Evolutionary conservation across 2,329 filamentous ascomycete species (phyloP).

Genomic region (Scortechinia acanthostroma): DNA sequence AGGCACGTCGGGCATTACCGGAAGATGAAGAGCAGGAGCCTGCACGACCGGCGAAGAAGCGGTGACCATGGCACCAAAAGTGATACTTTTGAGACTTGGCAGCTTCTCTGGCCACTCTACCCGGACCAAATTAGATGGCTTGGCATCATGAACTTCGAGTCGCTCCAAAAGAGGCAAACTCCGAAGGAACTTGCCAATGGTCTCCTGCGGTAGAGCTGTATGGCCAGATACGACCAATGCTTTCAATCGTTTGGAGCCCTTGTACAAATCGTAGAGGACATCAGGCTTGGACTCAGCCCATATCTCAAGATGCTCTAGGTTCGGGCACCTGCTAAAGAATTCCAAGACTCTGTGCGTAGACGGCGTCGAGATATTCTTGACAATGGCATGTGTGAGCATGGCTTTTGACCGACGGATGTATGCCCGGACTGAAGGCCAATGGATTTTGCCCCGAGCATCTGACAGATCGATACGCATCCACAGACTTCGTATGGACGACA

Average conservation of each 20-base stretch:
- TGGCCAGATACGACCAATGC: neutral
- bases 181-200: neutral
- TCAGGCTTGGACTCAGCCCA: constrained; percentile 9
- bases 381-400: constrained; percentile 16
- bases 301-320: constrained; percentile 19
- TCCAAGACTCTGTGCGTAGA: constrained; percentile 15
- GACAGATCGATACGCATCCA: constrained; percentile 46
- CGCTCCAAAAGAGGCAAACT: constrained; percentile 13
- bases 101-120: constrained; percentile 12
- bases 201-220: neutral
- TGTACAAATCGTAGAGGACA: constrained; percentile 8
- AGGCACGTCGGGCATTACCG: too few species aligned
- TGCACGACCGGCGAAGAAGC: too few species aligned
- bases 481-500: constrained; percentile 32
- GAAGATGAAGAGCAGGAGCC: too few species aligned
- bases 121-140: neutral
- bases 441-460: constrained; percentile 20
- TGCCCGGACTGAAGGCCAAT: constrained; percentile 18
- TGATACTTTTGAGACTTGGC: constrained; percentile 19
- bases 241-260: neutral
- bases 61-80: constrained; percentile 7
- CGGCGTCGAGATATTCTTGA: constrained; percentile 15
- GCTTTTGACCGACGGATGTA: constrained; percentile 22
- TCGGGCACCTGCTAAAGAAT: constrained; percentile 20
- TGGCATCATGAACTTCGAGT: constrained; percentile 5